Base-by-base conservation (phyloP, 2,329 filamentous ascomycete species). In the Herpotrichia juniperi region DNA sequence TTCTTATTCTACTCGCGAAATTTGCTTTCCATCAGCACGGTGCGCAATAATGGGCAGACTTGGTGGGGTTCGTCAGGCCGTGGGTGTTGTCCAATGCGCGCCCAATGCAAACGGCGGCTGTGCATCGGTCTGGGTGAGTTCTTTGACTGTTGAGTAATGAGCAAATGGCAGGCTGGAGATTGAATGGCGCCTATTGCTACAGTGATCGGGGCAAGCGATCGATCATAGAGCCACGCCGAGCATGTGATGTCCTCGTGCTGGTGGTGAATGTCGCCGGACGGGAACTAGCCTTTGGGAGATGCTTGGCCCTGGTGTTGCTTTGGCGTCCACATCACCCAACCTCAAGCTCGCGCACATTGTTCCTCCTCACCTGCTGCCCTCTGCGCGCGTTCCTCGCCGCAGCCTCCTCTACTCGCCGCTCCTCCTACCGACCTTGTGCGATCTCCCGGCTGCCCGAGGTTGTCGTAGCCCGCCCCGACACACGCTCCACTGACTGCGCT, bases 381-480 rank as follows among this genome's bases (percentile, higher is more conserved):
- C 37, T 48, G 22, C 31, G 44, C 31, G 32, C 30, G 5, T 32
- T 46, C 11, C 24, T 10, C 30, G 17, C 21, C 11, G 31, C 24
- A 16, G 32, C 24, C 31, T 24, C 40, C 25, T 16, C 25, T 16
- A 35, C 7, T 17, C 30, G 19, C 34, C 26, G 9, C 10, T 28
- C 19, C 28, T 40, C 24, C 16, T 42, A 9, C 14, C 35, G 35
- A 4, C 28, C n/a, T 17, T 35, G 7, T 17, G 24, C 46, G 10
- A n/a, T 4, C n/a, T 48, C 46, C 14, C n/a, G 46, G 22, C 44
- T 30, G n/a, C n/a, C 30, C 28, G 42, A 45, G 42, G 42, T 24
- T 42, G 32, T 25, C 32, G 16, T 11, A 42, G 34, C 46, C 22
- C 43, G 43, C 28, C 28, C 11, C 16, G n/a, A 42, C 16, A 4